Evolutionary conservation across 1,284 basidiomycete species (phyloP), one percentile per base, ranked within the genome.

Genomic region (Ceratobasidium papillatum): DNA sequence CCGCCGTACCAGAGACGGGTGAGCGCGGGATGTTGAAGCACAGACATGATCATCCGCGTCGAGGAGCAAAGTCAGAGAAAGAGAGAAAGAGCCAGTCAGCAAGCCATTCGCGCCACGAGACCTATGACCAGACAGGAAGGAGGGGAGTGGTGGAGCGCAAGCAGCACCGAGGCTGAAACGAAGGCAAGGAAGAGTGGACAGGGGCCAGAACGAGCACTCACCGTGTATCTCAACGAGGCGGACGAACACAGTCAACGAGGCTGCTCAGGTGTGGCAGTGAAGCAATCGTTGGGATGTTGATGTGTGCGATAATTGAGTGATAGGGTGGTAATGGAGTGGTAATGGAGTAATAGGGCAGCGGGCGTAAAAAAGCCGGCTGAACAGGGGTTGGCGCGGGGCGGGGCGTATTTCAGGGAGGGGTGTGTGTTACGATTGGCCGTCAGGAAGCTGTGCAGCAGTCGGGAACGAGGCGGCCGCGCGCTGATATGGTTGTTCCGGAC

Each of bases 191-290:
- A 19, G 19, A 8, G 4, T 3, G 45, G 17, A 34, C 11, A 27
- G 45, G 41, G 43, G 45, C 62, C 41, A 47, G 62, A 64, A 49
- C 41, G 45, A 47, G 34, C 30, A 65, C 63, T 51, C 63, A 65
- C 63, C 63, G 63, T 65, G 43, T 65, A 52, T 49, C 64, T 38
- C 49, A 54, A 51, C 64, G 64, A 66, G 51, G 64, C 49, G 32
- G 30, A 25, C 17, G 59, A 43, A 61, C 59, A 22, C 59, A 61
- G 59, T 43, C 32, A 61, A 61, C 36, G 59, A 61, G 59, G 59
- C 59, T 34, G 34, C 22, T n/a, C 59, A 36, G 36, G 59, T 36
- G 59, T 61, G 59, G 59, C 59, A 22, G 59, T 61, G 59, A 41
- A n/a, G 51, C 19, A 49, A 49, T 49, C 47, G 27, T 4, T 30